These are phyloP conservation scores for Juncus inflexus DNA, from an alignment of 176 grass and related monocot genomes.

Conservation along the genomic window DNA sequence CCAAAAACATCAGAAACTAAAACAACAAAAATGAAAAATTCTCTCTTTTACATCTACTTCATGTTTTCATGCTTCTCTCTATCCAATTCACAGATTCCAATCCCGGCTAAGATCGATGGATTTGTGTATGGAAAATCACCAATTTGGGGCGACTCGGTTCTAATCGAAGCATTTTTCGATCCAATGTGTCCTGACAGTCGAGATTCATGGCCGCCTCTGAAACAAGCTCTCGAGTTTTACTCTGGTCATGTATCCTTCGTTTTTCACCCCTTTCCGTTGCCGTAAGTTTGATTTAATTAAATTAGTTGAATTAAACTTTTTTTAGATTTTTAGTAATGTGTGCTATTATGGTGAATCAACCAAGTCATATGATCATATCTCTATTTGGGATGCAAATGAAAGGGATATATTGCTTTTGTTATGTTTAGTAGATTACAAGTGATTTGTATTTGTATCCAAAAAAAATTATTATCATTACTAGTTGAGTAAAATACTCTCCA, in stretches of 20 bases:
- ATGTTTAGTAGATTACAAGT: no score
- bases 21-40: constrained; percentile 8
- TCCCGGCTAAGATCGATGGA: constrained; percentile 63
- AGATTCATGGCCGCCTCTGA: constrained; percentile 61
- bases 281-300: constrained; percentile 35
- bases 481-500: no score
- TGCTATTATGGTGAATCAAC: no score
- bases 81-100: constrained; percentile 50
- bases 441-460: no score
- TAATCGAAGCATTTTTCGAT: constrained; percentile 82
- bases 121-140: constrained; percentile 49
- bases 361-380: no score
- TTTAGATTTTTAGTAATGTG: no score
- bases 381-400: no score
- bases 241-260: constrained; percentile 45
- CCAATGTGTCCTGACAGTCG: constrained; percentile 88
- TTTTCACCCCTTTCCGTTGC: constrained; percentile 69
- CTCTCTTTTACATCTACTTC: not conserved
- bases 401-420: no score
- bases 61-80: not conserved
- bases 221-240: constrained; percentile 53
- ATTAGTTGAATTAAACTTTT: not conserved
- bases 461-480: no score
- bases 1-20: not conserved
- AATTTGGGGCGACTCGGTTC: constrained; percentile 58